Base-by-base conservation (phyloP, 2,329 filamentous ascomycete genomes). In the Amauroascus niger region DNA sequence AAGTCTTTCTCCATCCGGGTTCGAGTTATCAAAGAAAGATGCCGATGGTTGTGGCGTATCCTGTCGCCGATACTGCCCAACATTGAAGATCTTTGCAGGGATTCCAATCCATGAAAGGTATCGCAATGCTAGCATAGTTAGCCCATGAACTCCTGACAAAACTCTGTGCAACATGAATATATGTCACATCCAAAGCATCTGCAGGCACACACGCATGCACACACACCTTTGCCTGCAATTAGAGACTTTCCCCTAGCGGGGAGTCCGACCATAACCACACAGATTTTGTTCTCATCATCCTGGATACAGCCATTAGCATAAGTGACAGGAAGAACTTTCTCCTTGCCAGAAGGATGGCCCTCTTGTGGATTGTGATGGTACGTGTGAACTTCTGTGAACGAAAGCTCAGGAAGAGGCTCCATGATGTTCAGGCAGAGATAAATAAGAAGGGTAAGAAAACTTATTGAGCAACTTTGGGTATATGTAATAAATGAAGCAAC, bases 101-200 rank as follows among this genome's bases (percentile, higher is more conserved):
- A 98, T 90, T 24, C 90, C 95, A 55, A 97, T 84, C 93, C 93
- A 98, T 69, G 87, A 87, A 33, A 98, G 83, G 72, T 98, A 98
- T 57, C 93, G 85, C 69, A 93, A 86, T 57, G 89, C 88, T 93
- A 67, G 26, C 45, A 16, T 35, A 40, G 41, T 57, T 52, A 54
- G 53, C 20, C 18, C 28, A 45, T 18, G 14, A 18, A 41, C 35
- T 22, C 16, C 18, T 11, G 7, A 24, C 18, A 14, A n/a, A n/a
- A 11, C 7, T 13, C 13, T 35, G 11, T 14, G 14, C 14, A 39
- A 39, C 16, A 2, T 20, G 32, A 20, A 32, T 11, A 16, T 35
- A 28, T 75, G 65, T 76, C n/a, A n/a, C n/a, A n/a, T n/a, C n/a
- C n/a, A n/a, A n/a, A n/a, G n/a, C n/a, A n/a, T n/a, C n/a, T n/a